Base-by-base conservation (phyloP, 202 grass and related monocot species). In the Schoenoplectus tabernaemontani region DNA sequence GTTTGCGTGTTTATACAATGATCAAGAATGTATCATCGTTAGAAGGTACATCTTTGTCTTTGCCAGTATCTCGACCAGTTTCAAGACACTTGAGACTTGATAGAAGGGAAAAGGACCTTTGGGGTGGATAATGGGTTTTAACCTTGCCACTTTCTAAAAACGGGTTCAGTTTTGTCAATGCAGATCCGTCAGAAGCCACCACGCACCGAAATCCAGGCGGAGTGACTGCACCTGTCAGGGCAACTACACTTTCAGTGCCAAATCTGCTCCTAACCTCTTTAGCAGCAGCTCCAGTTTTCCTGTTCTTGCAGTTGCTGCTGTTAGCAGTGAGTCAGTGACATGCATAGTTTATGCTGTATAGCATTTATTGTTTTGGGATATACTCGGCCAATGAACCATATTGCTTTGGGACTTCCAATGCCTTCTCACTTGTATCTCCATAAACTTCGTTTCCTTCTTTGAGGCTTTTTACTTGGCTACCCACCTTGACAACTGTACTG, bases 381-480 rank as follows among this genome's bases (percentile, higher is more conserved):
- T 28, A 39, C 37, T 39, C 37, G 6, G 37, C 37, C 37, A 57
- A 83, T 26, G 92, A 93, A 7, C 96, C 96, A 13, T 64, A 99
- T 84, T 91, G 96, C 77, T 93, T 99, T 1, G 92, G 96, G 1
- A 83, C 70, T 1, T 99, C 88, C 9, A 99, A 77, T 5, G 92
- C 88, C 61, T 99, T 96, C 86, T 99, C 92, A 81, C 64, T 96
- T 83, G 96, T 87, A 83, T 93, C 76, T 39, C 96, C 96, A 80
- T 99, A 99, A 62, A 99, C 96, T 85, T 93, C 92, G 80, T 99
- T 90, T 61, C 92, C 92, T 61, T 91, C 86, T 75, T 91, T 96
- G 4, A 96, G 51, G 7, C 15, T 47, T 47, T 91, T 89, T 22
- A 91, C 92, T 85, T 91, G 30, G 33, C 82, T 74, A 28, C 96